A percentile compares a stretch with the other conserved stretches of the same genome.
These are phyloP conservation scores for Pythium myriotylum DNA, from an alignment of 352 stramenopile genomes.

Conservation along the genomic window DNA sequence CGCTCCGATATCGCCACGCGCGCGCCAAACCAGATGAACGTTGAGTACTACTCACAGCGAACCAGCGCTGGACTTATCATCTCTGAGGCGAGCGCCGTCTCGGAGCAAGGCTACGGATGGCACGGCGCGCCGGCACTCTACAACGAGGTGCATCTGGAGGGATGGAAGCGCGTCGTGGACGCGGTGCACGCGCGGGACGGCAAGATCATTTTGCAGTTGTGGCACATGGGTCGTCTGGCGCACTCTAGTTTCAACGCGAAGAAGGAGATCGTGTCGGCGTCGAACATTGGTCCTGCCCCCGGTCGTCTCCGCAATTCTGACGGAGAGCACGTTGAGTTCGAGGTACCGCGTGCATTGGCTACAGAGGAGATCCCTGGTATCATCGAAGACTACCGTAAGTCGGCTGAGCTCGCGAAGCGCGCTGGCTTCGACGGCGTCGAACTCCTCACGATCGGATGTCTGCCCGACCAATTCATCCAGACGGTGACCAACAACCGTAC, in stretches of 20 bases:
- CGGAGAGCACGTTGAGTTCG: slow-evolving; percentile 25
- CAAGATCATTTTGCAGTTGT: slow-evolving; percentile 60
- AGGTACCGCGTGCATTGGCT: slow-evolving; percentile 48
- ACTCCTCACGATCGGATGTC: slow-evolving; percentile 88
- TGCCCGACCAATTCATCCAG: slow-evolving; percentile 85
- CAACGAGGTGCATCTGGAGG: slow-evolving; percentile 16
- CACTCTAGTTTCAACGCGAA: slow-evolving; percentile 42
- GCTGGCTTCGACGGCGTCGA: slow-evolving; percentile 46
- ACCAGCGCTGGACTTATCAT: slow-evolving; percentile 35
- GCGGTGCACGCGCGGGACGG: neutral
- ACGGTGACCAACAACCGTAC: slow-evolving; percentile 58
- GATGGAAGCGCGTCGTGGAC: neutral
- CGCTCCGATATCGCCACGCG: slow-evolving; percentile 5
- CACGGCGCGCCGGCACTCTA: slow-evolving; percentile 32
- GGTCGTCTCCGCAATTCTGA: neutral
- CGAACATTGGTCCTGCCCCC: slow-evolving; percentile 2
- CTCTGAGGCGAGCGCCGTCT: slow-evolving; percentile 25
- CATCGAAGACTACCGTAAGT: slow-evolving; percentile 57
- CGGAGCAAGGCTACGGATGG: slow-evolving; percentile 15
- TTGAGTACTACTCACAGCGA: slow-evolving; percentile 22
- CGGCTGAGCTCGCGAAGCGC: slow-evolving; percentile 44
- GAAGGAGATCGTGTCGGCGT: slow-evolving; percentile 37
- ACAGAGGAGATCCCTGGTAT: slow-evolving; percentile 57
- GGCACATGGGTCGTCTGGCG: slow-evolving; percentile 63
- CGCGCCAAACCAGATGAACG: neutral